Evolutionary conservation across 108 stramenopile species (phyloP), one percentile per base, ranked within the genome.

Genomic region (Fistulifera solaris): DNA sequence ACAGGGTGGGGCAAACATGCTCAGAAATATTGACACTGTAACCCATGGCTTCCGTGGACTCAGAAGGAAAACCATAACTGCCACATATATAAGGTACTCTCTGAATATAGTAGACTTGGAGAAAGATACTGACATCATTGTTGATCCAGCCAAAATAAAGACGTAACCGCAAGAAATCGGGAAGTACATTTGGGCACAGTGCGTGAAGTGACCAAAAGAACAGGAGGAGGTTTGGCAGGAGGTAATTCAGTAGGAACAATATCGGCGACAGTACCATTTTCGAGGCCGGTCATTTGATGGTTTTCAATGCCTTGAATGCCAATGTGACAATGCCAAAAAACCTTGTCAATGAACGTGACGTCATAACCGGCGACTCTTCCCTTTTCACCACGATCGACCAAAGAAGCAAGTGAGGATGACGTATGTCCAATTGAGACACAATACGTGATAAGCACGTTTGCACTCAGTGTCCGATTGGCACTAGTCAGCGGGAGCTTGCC

Each of bases 351-450:
- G 18, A 54, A 1, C 10, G 43, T 28, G 4, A 57, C 14, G 18
- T 64, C 58, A 28, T 6, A 6, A 1, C 68, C 63, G n/a, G 56
- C 63, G 23, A 70, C 35, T 2, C 59, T 42, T 27, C 70, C 70
- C 21, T 71, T 71, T 1, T 58, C 64, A 5, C 70, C 70, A 0
- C 70, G 50, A 49, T 71, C 64, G 11, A 71, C 45, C 14, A 70
- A 56, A 13, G 57, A 51, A 21, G 4, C 44, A 45, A 19, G 7
- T 8, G 7, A 6, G 10, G 6, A 3, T 10, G 10, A 3, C 3
- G 10, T 3, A 3, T 35, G 31, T 35, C 31, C 6, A 3, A 6
- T 3, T 35, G 31, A 35, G 6, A 35, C 31, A 35, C 31, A 6
- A 35, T 35, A 35, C 6, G 31, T 35, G 6, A 35, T 3, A 35